Evolutionary conservation across 306 rosid genomes (phyloP), one percentile per base, ranked within the genome.

Genomic region (Purshia tridentata): DNA sequence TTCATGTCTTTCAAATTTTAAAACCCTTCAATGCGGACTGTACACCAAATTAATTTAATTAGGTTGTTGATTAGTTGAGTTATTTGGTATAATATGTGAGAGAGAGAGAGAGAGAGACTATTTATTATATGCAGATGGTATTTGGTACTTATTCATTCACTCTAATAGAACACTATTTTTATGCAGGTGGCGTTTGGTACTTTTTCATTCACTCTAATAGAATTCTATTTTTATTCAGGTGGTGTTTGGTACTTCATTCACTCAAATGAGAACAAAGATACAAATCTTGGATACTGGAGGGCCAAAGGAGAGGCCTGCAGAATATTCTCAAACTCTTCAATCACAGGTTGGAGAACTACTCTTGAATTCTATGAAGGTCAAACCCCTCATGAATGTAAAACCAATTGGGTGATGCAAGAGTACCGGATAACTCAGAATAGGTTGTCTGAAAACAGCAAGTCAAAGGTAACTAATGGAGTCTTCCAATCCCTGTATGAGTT

Each of bases 211-310:
- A 4, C 58, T 35, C 72, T 67, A 41, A 64, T 23, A 39, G 42
- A 37, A 11, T 22, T 8, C 20, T 35, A 58, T 19, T 51, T 53
- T 14, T 73, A 29, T 78, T 47, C 80, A 85, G 86, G 4, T 45
- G 60, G 16, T 10, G 4, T 76, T 53, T 85, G 88, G 84, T 76
- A 22, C 60, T 65, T 68, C 39, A 40, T 60, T 22, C 15, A 14
- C 41, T 37, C 67, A 14, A 41, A 70, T 18, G 80, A 55, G 52
- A 54, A 51, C 18, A 74, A 50, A 22, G 49, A 70, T 62, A 37
- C 77, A 8, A 53, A 29, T 61, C 14, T 9, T n/a, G 84, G 88
- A 49, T 22, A 15, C 69, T 85, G 86, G 88, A 85, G 54, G 60
- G n/a, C 53, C 9, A 72, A 60, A 35, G 78, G 75, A 16, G 78